Percentiles rank a stretch among this genome's conserved stretches.
phyloP scores from a whole-genome alignment of 148 eudicot genomes.

The Gaultheria prostrata region DNA sequence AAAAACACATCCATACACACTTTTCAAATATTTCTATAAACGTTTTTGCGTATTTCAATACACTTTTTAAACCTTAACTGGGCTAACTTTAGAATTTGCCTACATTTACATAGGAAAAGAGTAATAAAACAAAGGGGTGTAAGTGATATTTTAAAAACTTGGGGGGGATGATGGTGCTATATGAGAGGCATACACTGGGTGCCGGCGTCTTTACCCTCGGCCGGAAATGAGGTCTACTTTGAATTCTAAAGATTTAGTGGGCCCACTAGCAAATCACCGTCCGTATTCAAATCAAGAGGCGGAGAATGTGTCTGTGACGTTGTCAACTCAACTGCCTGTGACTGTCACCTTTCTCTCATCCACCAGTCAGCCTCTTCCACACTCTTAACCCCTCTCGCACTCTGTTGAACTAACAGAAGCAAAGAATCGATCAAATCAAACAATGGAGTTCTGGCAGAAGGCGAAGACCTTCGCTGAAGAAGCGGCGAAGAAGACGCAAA shows the following conservation, averaged over 20 bases:
- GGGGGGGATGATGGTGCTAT: neutral
- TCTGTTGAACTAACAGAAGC: neutral
- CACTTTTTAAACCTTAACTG: too few relatives aligned
- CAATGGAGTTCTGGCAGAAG: slow-evolving; percentile 60
- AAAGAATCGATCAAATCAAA: neutral
- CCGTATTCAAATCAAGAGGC: neutral
- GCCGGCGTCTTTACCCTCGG: neutral
- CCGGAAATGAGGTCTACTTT: too few relatives aligned
- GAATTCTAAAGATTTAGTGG: neutral
- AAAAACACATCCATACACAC: too few relatives aligned
- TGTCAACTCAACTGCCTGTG: neutral
- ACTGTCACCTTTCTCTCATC: neutral
- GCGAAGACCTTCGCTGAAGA: slow-evolving; percentile 54
- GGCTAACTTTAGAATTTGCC: too few relatives aligned
- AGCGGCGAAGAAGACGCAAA: slow-evolving; percentile 53
- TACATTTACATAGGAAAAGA: too few relatives aligned
- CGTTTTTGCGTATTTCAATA: too few relatives aligned
- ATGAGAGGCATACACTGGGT: neutral
- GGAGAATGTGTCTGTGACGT: neutral
- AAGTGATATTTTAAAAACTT: neutral
- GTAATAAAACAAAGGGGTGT: neutral
- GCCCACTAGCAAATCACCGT: neutral
- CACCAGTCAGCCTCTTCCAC: neutral
- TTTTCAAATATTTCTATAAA: too few relatives aligned
- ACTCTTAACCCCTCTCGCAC: neutral